phyloP scores from a whole-genome alignment of 129 eudicot species.

The Gnaphalium uliginosum region DNA sequence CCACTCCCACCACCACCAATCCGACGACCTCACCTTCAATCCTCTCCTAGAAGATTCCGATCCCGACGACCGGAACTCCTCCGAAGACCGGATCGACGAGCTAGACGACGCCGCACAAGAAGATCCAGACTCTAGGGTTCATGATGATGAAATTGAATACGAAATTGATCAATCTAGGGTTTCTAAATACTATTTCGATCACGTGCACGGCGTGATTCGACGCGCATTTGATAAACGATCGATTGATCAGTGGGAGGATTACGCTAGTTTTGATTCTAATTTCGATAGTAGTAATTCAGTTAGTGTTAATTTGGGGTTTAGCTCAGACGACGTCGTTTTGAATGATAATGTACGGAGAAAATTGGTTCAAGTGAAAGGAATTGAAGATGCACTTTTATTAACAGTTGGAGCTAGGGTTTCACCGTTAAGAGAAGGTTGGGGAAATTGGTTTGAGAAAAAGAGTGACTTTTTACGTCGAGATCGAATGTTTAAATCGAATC shows the following conservation, averaged over 20 bases:
- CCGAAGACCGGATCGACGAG: slow-evolving; percentile 79
- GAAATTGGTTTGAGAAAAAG: slow-evolving; percentile 90
- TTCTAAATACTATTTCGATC: slow-evolving; percentile 73
- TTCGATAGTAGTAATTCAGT: slow-evolving; percentile 26
- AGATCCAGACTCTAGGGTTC: slow-evolving; percentile 34
- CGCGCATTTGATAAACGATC: slow-evolving; percentile 62
- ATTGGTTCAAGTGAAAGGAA: slow-evolving; percentile 44
- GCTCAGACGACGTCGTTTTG: slow-evolving; percentile 70
- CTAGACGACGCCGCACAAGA: slow-evolving; percentile 51
- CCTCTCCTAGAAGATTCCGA: slow-evolving; percentile 54
- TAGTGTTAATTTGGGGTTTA: slow-evolving; percentile 45
- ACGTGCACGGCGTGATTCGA: slow-evolving; percentile 54
- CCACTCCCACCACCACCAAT: slow-evolving; percentile 29
- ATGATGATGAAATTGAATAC: slow-evolving; percentile 49
- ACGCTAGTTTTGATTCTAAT: slow-evolving; percentile 43
- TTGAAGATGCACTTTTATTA: slow-evolving; percentile 82
- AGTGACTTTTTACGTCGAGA: slow-evolving; percentile 85
- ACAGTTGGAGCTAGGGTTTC: slow-evolving; percentile 57
- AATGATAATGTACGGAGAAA: slow-evolving; percentile 73
- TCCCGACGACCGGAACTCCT: slow-evolving; percentile 43
- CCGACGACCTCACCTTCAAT: slow-evolving; percentile 41
- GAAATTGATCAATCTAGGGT: slow-evolving; percentile 41
- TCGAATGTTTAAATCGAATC: slow-evolving; percentile 80
- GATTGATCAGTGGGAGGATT: slow-evolving; percentile 76
- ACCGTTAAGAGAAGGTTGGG: slow-evolving; percentile 87